Conservation (phyloP, 495 filamentous ascomycete species). For the Penicillium coffeae region DNA sequence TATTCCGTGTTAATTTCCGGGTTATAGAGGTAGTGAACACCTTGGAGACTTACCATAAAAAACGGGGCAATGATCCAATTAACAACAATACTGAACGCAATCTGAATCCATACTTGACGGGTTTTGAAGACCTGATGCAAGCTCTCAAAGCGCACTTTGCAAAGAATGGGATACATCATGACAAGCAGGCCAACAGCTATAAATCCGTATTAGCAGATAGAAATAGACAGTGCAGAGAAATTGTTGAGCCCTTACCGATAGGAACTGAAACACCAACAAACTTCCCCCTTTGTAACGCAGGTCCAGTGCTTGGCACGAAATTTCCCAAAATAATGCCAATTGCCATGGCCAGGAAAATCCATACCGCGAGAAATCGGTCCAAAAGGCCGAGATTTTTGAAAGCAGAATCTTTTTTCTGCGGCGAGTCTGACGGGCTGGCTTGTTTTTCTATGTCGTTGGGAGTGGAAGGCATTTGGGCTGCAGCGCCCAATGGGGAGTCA, state of each 20-base stretch:
- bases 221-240: not conserved
- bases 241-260: slow-evolving; percentile 57
- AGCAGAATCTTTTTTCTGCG: slow-evolving; percentile 19
- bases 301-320: slow-evolving; percentile 62
- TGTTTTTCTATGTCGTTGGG: slow-evolving; percentile 18
- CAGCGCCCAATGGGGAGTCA: too few species aligned
- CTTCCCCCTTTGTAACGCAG: slow-evolving; percentile 63
- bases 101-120: slow-evolving; percentile 70
- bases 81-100: slow-evolving; percentile 70
- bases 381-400: slow-evolving; percentile 61
- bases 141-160: slow-evolving; percentile 84
- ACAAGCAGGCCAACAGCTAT: slow-evolving; percentile 75
- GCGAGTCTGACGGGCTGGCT: not conserved
- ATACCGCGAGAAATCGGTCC: slow-evolving; percentile 74
- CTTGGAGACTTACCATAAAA: slow-evolving; percentile 63
- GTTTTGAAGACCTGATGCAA: slow-evolving; percentile 65
- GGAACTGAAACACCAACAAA: slow-evolving; percentile 78
- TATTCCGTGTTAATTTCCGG: slow-evolving; percentile 3
- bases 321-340: slow-evolving; percentile 79
- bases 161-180: slow-evolving; percentile 95
- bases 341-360: slow-evolving; percentile 85
- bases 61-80: slow-evolving; percentile 93
- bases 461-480: too few species aligned
- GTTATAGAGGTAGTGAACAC: too few species aligned
- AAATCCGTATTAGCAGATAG: not conserved